phyloP scores from a whole-genome alignment of 2,329 filamentous ascomycete genomes.

The Claviceps capensis region DNA sequence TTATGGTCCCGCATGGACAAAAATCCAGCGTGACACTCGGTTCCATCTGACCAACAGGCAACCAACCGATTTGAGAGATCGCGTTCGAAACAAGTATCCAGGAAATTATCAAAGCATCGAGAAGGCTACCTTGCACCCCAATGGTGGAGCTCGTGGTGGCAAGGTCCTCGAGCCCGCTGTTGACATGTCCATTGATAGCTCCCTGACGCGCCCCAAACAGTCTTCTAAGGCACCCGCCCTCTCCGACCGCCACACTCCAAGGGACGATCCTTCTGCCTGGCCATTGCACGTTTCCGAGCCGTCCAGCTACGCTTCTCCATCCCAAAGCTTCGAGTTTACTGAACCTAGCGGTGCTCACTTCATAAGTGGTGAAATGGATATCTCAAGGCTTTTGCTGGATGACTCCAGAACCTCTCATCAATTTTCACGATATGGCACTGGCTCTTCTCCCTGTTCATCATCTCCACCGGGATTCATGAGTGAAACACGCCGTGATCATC shows the following conservation, averaged over 20 bases:
- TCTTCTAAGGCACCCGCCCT: conserved; percentile 20
- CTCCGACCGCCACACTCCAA: conserved; percentile 26
- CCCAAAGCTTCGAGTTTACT: conserved; percentile 28
- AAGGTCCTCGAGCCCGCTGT: conserved; percentile 37
- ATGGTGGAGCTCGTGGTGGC: conserved; percentile 26
- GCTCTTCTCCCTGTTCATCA: conserved; percentile 13
- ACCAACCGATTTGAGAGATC: conserved; percentile 49
- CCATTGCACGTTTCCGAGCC: conserved; percentile 21
- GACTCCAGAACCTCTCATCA: conserved; percentile 24
- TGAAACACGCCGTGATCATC: conserved; percentile 10
- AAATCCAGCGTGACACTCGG: conserved; percentile 45
- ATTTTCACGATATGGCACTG: conserved; percentile 14
- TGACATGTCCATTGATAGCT: conserved; percentile 34
- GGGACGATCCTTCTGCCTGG: conserved; percentile 35
- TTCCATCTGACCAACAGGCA: conserved; percentile 45
- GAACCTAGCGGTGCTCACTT: conserved; percentile 27
- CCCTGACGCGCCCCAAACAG: conserved; percentile 25
- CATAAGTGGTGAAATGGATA: conserved; percentile 45
- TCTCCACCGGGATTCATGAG: conserved; percentile 9
- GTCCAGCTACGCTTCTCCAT: conserved; percentile 12
- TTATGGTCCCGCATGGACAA: conserved; percentile 52
- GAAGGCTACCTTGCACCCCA: conserved; percentile 35
- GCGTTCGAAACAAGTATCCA: conserved; percentile 50
- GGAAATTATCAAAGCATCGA: conserved; percentile 43
- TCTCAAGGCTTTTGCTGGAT: conserved; percentile 45